Evolutionary conservation across 1,284 basidiomycete species (phyloP).

Genomic region (Exobasidium rhododendri): DNA sequence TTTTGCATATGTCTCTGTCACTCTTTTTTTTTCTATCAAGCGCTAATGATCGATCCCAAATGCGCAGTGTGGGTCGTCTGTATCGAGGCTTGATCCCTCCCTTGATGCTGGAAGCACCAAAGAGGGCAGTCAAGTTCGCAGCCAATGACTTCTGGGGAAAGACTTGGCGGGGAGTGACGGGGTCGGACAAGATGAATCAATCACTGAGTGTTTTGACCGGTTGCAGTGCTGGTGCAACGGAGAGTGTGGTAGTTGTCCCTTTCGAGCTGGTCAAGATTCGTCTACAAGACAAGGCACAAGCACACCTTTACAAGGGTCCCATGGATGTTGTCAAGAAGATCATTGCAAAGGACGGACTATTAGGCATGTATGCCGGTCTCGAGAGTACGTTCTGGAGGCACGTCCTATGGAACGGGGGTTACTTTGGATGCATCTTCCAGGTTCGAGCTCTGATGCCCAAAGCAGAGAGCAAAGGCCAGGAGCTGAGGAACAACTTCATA

Average conservation of each 20-base stretch:
- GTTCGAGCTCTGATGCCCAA: slow-evolving; percentile 76
- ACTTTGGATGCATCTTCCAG: slow-evolving; percentile 71
- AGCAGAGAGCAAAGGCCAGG: slow-evolving; percentile 64
- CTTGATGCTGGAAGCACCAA: slow-evolving; percentile 91
- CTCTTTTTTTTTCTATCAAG: not conserved
- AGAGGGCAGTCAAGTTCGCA: slow-evolving; percentile 91
- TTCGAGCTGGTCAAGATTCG: slow-evolving; percentile 96
- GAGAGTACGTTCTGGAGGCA: slow-evolving; percentile 46
- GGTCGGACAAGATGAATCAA: slow-evolving; percentile 81
- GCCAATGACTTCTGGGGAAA: slow-evolving; percentile 86
- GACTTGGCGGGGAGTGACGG: slow-evolving; percentile 58
- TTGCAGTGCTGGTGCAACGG: slow-evolving; percentile 89
- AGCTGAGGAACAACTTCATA: slow-evolving; percentile 85
- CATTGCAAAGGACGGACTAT: slow-evolving; percentile 70
- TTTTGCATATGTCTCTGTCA: not conserved
- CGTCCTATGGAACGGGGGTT: slow-evolving; percentile 64
- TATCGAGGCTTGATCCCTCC: slow-evolving; percentile 94
- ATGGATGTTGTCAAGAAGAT: slow-evolving; percentile 82
- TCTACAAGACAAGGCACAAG: slow-evolving; percentile 59
- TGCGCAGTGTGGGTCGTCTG: slow-evolving; percentile 68
- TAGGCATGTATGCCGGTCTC: slow-evolving; percentile 69
- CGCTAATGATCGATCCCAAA: slow-evolving; percentile 21
- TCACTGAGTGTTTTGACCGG: slow-evolving; percentile 82
- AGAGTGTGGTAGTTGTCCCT: slow-evolving; percentile 83
- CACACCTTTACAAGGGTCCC: slow-evolving; percentile 65